phyloP scores from a whole-genome alignment of 108 stramenopile genomes.

The Seminavis robusta region DNA sequence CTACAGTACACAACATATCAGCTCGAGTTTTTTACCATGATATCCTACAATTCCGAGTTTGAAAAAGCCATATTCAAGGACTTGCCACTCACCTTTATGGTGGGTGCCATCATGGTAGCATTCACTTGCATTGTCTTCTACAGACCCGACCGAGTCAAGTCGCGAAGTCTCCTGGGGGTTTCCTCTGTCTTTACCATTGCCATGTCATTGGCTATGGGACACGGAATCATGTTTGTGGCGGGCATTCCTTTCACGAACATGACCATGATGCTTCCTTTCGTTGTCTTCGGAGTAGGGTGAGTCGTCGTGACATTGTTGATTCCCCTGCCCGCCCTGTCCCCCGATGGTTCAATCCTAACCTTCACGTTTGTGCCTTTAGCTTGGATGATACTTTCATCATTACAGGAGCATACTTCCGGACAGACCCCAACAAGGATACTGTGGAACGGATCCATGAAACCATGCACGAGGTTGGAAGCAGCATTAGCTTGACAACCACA shows the following conservation, averaged over 20 bases:
- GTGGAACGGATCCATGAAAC: conserved; percentile 22
- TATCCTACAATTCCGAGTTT: conserved; percentile 5
- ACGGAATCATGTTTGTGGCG: conserved; percentile 15
- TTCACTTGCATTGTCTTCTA: conserved; percentile 16
- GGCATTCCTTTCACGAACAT: conserved; percentile 24
- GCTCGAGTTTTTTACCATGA: not conserved
- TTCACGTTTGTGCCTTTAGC: conserved; percentile 26
- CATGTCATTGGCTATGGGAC: not conserved
- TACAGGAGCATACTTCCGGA: conserved; percentile 7
- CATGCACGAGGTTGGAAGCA: conserved; percentile 16
- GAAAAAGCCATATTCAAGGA: conserved; percentile 1
- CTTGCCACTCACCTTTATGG: conserved; percentile 1
- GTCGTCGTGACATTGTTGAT: no score
- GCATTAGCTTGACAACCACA: conserved; percentile 27
- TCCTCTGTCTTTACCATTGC: conserved; percentile 17
- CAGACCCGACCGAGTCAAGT: conserved; percentile 14
- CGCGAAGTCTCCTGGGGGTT: conserved; percentile 10
- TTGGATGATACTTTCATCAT: conserved; percentile 29
- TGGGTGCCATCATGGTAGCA: not conserved
- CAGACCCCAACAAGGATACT: not conserved
- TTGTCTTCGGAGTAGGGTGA: conserved; percentile 27
- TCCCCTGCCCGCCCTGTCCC: no score
- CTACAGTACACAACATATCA: not conserved
- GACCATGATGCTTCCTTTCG: conserved; percentile 18
- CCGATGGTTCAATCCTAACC: no score